These are phyloP conservation scores for Diddensiella caesifluorescens DNA, from an alignment of 805 yeast species.

Conservation along the genomic window DNA sequence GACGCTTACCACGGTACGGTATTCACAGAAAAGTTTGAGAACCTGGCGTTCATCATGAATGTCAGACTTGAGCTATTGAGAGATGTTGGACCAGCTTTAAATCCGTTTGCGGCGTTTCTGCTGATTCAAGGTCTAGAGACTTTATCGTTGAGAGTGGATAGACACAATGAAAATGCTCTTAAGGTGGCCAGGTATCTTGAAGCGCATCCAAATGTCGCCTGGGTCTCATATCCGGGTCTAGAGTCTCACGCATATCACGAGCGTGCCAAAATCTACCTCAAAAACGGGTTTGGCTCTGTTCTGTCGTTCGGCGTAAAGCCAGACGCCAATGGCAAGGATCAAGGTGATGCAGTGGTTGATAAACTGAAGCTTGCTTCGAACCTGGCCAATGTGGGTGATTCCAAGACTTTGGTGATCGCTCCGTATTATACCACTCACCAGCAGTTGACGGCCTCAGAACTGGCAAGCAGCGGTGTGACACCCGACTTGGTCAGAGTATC, in stretches of 20 bases:
- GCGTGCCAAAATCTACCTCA: conserved; percentile 75
- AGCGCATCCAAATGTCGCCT: conserved; percentile 58
- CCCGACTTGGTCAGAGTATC: conserved; percentile 84
- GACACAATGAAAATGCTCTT: conserved; percentile 81
- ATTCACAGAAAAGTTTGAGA: conserved; percentile 76
- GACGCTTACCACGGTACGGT: conserved; percentile 91
- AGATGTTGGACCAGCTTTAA: conserved; percentile 85
- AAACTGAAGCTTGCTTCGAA: conserved; percentile 78
- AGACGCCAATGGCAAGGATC: conserved; percentile 55
- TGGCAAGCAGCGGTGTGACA: conserved; percentile 77
- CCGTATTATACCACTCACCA: conserved; percentile 96
- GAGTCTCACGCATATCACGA: conserved; percentile 73
- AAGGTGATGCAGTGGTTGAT: conserved; percentile 83
- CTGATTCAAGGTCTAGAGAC: conserved; percentile 92
- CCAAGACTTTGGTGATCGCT: conserved; percentile 90
- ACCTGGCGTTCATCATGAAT: conserved; percentile 71
- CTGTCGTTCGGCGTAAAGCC: conserved; percentile 83
- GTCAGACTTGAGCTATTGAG: conserved; percentile 80
- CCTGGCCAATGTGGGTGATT: conserved; percentile 95
- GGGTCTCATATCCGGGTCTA: conserved; percentile 93
- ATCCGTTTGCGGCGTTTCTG: conserved; percentile 85
- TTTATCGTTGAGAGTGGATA: conserved; percentile 84
- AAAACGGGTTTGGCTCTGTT: conserved; percentile 79
- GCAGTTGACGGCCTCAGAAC: conserved; percentile 80
- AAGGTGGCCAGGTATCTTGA: conserved; percentile 75